phyloP scores from a whole-genome alignment of 371 early-diverging fungal genomes.

The Fennellomyces sp. region DNA sequence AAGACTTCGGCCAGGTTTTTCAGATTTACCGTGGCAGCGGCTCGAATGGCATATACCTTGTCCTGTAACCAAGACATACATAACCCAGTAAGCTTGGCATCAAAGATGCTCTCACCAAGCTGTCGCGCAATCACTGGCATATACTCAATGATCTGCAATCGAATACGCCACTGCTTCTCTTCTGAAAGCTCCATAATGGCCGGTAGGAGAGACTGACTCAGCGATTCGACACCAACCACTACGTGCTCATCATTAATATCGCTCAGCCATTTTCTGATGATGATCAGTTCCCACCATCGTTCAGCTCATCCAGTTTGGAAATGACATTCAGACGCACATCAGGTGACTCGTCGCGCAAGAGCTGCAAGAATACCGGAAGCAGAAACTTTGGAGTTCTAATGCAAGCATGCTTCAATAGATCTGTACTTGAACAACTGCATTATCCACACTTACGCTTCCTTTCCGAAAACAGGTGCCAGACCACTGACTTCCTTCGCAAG shows the following conservation, averaged over 20 bases:
- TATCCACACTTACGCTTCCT: conserved; percentile 75
- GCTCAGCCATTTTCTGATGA: not conserved
- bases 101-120: conserved; percentile 94
- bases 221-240: conserved; percentile 96
- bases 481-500: conserved; percentile 96
- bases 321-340: conserved; percentile 98
- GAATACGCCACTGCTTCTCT: conserved; percentile 99
- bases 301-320: conserved; percentile 93
- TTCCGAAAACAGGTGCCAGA: conserved; percentile 92
- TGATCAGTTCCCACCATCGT: conserved; percentile 66
- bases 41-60: conserved; percentile 93
- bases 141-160: conserved; percentile 97
- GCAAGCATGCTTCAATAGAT: not conserved
- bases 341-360: conserved; percentile 95
- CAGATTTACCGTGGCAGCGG: conserved; percentile 93
- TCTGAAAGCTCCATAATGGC: conserved; percentile 98
- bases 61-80: conserved; percentile 99
- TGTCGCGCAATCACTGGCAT: conserved; percentile 97
- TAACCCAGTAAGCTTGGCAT: conserved; percentile 89
- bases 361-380: conserved; percentile 90
- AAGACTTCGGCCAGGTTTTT: conserved; percentile 92
- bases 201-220: conserved; percentile 95
- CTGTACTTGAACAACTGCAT: not conserved
- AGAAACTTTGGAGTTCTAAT: conserved; percentile 89
- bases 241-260: conserved; percentile 30